Conservation (phyloP, 140 eudicot genomes). For the Bidens hawaiensis region DNA sequence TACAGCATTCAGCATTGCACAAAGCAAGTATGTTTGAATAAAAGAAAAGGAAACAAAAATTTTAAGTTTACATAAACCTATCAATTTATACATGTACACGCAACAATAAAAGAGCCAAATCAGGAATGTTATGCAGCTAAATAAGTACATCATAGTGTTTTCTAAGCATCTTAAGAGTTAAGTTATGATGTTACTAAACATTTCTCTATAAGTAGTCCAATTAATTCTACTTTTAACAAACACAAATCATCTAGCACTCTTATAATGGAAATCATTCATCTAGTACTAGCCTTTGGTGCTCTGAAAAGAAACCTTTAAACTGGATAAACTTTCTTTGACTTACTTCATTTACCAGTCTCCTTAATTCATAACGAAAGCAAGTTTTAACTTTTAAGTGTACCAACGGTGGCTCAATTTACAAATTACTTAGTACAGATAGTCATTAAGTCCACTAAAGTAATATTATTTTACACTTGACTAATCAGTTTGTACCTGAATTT, state of each 20-base stretch:
- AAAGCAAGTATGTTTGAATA: neutral
- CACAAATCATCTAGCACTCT: neutral
- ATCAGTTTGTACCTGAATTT: conserved; percentile 69
- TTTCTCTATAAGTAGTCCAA: no score
- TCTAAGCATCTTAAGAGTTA: no score
- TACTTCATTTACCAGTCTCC: neutral
- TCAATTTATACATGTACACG: neutral
- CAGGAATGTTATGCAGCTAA: neutral
- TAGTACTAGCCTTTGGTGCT: neutral
- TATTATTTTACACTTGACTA: no score
- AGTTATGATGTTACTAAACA: no score
- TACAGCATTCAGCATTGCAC: neutral
- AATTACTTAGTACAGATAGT: neutral
- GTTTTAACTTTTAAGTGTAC: neutral
- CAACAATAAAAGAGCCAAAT: neutral
- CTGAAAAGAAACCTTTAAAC: neutral
- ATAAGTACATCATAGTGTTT: no score
- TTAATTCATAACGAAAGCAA: neutral
- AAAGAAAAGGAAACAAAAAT: no score
- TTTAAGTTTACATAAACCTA: neutral
- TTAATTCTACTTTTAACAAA: neutral
- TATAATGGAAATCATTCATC: neutral
- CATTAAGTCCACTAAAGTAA: neutral
- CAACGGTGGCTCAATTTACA: neutral
- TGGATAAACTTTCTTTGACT: neutral